Evolutionary conservation across 2,329 filamentous ascomycete species (phyloP), one percentile per base, ranked within the genome.

Genomic region (Diaporthe velutina): DNA sequence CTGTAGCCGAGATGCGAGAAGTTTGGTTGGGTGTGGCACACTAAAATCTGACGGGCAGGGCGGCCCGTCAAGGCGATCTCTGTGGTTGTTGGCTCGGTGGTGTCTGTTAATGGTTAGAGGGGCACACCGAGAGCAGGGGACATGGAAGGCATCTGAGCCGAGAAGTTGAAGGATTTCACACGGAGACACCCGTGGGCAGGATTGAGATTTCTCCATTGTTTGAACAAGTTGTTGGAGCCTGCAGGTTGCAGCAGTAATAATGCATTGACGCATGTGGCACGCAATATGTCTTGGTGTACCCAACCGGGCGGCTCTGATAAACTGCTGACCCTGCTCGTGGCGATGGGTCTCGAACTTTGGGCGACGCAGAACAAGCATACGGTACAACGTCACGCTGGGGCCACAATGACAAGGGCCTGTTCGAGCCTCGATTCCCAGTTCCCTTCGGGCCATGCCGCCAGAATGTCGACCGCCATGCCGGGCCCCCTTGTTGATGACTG

Each of bases 11-110:
- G 64, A 2, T 35, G 64, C 30, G 13, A 19, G 28, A 50, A 67
- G 64, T 67, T 38, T 52, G 45, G 64, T 67, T 38, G 45, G 45
- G 64, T 67, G 64, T 52, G 64, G 45, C 64, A 67, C 30, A 67
- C 61, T 52, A 67, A 67, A 67, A 38, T 67, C 61, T 67, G 61
- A 67, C 61, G 45, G 61, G 61, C 61, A 67, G 42, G 45, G 33
- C 64, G 64, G 64, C 45, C 64, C 45, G 64, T 52, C 15, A 25
- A 52, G 64, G 45, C 64, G 45, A 67, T 52, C 64, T 38, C 30
- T 54, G 7, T 50, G 22, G 30, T 50, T 33, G 45, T 38, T 67
- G 45, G 45, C 35, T 50, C 30, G 22, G 64, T 38, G 33, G 33
- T 30, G 22, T 22, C 64, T 54, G 45, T 54, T 52, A 40, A 54